A percentile compares a stretch with the other conserved stretches of the same genome.
phyloP scores from a whole-genome alignment of 768 basidiomycete genomes.

The Agrocybe chaxingu region DNA sequence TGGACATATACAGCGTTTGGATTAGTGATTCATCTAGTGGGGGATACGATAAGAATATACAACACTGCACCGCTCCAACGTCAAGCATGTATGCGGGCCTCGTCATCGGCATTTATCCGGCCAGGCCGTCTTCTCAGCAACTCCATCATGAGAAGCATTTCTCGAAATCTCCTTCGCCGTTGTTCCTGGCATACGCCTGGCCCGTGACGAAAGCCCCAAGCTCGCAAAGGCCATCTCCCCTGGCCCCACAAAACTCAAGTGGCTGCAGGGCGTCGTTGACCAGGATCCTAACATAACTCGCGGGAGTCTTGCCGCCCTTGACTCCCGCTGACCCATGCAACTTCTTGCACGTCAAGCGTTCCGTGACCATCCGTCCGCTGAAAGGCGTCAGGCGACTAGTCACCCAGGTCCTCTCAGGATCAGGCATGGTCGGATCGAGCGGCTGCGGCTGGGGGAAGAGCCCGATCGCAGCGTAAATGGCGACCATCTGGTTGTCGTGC shows the following conservation, averaged over 20 bases:
- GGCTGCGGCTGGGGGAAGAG: constrained; percentile 37
- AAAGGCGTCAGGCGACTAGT: constrained; percentile 69
- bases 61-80: no score
- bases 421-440: constrained; percentile 30
- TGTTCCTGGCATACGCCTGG: constrained; percentile 63
- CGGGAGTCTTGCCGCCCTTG: constrained; percentile 4
- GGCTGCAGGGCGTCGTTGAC: constrained; percentile 74
- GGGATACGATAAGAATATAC: no score
- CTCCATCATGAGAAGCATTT: constrained; percentile 35
- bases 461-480: constrained; percentile 67
- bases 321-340: background rate
- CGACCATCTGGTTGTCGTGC: constrained; percentile 83
- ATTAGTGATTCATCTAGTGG: no score
- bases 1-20: no score
- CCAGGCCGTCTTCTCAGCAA: background rate
- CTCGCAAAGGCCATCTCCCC: constrained; percentile 55
- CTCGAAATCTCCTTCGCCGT: constrained; percentile 73
- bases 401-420: constrained; percentile 46
- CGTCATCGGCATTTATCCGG: no score
- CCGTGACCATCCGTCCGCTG: constrained; percentile 68
- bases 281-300: constrained; percentile 65
- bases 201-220: constrained; percentile 66
- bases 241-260: constrained; percentile 55
- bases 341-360: constrained; percentile 53
- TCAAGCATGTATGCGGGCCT: no score